Base-by-base conservation (phyloP, 1,284 basidiomycete species). In the Microbotryum lychnidis-dioicae region DNA sequence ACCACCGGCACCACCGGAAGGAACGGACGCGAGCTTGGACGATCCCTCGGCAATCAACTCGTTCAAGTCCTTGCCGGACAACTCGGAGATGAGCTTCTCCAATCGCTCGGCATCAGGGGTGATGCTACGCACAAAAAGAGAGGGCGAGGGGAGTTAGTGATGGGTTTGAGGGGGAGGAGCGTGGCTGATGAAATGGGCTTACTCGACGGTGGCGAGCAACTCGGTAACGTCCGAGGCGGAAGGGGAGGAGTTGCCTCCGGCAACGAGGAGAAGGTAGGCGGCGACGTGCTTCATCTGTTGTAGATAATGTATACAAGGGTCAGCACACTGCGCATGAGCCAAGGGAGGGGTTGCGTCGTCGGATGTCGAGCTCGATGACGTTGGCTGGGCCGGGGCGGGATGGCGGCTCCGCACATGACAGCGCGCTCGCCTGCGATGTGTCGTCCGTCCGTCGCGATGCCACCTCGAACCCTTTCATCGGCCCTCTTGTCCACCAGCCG, bases 241-340 rank as follows among this genome's bases (percentile, higher is more conserved):
- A 69, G 96, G 96, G 69, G 83, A 85, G 68, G 74, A 77, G 78
- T 97, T 97, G 69, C 96, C 96, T 73, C 91, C 96, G 76, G 86
- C 84, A 79, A 89, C 87, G 80, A 97, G 91, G 77, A 99, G 90
- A 71, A 99, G 85, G 83, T 97, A 98, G 72, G 91, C 91, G 81
- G 93, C 94, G 80, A 98, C 82, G 80, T 94, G 83, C 82, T 91
- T 90, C 91, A 96, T 94, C 87, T 91, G n/a, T n/a, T n/a, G n/a
- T n/a, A n/a, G n/a, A 18, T 1, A 10, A 42, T 12, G 37, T 6
- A 42, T 42, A 6, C 37, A 42, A 42, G 12, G 37, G 14, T 42
- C 37, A 42, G 37, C 37, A 18, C 14, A 16, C 37, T 42, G 37
- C 21, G 46, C 21, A 10, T 9, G n/a, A 57, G 12, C 49, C 29